phyloP scores from a whole-genome alignment of 2,329 filamentous ascomycete genomes.

The Sordariomycetes sp. region DNA sequence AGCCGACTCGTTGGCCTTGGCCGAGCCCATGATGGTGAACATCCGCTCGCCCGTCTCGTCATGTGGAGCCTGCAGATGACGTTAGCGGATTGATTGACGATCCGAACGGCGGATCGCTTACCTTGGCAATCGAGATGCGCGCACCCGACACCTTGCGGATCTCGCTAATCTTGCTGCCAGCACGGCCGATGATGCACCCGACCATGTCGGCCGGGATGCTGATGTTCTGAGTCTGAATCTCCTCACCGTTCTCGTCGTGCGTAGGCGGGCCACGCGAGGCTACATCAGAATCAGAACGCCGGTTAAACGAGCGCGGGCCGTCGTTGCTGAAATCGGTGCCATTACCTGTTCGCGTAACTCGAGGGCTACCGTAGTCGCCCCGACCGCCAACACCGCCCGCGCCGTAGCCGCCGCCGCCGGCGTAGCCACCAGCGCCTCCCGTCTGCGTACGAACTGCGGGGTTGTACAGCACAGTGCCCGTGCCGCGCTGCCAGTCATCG shows the following conservation, averaged over 20 bases:
- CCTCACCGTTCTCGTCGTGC: conserved; percentile 91
- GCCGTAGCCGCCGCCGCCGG: conserved; percentile 23
- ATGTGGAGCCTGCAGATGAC: conserved; percentile 55
- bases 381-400: conserved; percentile 22
- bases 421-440: conserved; percentile 29
- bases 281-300: conserved; percentile 74
- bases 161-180: conserved; percentile 94
- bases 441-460: conserved; percentile 79
- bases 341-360: conserved; percentile 91
- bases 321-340: conserved; percentile 94
- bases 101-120: conserved; percentile 15
- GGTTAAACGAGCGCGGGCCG: conserved; percentile 52
- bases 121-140: conserved; percentile 94
- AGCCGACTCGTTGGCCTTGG: conserved; percentile 87
- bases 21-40: conserved; percentile 98
- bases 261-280: conserved; percentile 70
- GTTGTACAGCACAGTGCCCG: conserved; percentile 95
- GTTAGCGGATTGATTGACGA: not conserved
- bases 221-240: conserved; percentile 98
- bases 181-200: conserved; percentile 95
- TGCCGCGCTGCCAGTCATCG: conserved; percentile 94
- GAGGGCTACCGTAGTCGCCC: conserved; percentile 44
- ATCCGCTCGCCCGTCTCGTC: conserved; percentile 97
- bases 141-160: conserved; percentile 95
- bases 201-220: conserved; percentile 99